phyloP scores from a whole-genome alignment of 441 rosid genomes.

The Erysimum cheiri region DNA sequence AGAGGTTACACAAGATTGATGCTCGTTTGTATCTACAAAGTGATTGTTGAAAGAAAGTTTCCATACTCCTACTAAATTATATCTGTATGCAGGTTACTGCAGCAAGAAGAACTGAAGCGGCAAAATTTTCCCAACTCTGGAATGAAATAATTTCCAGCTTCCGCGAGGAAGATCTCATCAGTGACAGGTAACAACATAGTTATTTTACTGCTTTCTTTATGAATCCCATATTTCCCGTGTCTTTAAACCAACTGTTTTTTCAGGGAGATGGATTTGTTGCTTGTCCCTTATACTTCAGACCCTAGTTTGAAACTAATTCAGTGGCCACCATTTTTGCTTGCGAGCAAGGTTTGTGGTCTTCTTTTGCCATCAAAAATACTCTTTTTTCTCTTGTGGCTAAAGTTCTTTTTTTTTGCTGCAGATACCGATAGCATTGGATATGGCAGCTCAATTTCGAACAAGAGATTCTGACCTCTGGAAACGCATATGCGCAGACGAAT shows the following conservation, averaged over 20 bases:
- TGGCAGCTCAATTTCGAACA: slow-evolving; percentile 89
- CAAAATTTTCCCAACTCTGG: slow-evolving; percentile 98
- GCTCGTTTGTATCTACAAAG: slow-evolving; percentile 20
- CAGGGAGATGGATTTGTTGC: slow-evolving; percentile 99
- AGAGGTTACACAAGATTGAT: slow-evolving; percentile 61
- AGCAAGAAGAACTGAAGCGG: slow-evolving; percentile 97
- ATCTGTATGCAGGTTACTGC: slow-evolving; percentile 73
- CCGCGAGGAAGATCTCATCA: slow-evolving; percentile 99
- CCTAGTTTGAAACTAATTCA: slow-evolving; percentile 95
- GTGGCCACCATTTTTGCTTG: slow-evolving; percentile 99
- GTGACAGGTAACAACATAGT: slow-evolving; percentile 79
- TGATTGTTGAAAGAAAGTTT: slow-evolving; percentile 14
- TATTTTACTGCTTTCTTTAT: slow-evolving; percentile 22
- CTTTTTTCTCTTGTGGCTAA: slow-evolving; percentile 29
- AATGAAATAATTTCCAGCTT: slow-evolving; percentile 95
- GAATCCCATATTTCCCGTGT: slow-evolving; percentile 20
- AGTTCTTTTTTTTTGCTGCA: slow-evolving; percentile 48
- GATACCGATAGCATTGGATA: slow-evolving; percentile 97
- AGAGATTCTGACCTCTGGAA: slow-evolving; percentile 97
- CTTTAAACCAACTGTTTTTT: slow-evolving; percentile 44
- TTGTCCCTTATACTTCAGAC: slow-evolving; percentile 95
- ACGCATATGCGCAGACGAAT: slow-evolving; percentile 95
- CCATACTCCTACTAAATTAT: slow-evolving; percentile 34
- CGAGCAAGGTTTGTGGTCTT: slow-evolving; percentile 85
- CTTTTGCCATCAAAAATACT: slow-evolving; percentile 21